Evolutionary conservation across 2,329 filamentous ascomycete species (phyloP).

Genomic region (Aulographum hederae): DNA sequence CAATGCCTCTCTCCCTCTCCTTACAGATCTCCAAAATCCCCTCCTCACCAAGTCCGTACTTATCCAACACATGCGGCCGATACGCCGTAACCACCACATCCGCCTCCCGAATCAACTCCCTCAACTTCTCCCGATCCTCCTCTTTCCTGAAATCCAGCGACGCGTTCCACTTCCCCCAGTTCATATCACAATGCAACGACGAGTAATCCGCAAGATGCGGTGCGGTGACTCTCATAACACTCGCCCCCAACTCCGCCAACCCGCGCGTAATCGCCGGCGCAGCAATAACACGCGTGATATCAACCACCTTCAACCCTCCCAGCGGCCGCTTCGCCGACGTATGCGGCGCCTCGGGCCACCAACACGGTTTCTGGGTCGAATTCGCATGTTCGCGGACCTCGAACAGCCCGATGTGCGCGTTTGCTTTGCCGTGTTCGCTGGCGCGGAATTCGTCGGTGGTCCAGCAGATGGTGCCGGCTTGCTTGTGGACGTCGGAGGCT

Average conservation of each 20-base stretch:
- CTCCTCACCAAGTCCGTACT: constrained; percentile 24
- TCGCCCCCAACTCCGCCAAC: constrained; percentile 28
- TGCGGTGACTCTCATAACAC: constrained; percentile 26
- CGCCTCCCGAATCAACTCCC: constrained; percentile 25
- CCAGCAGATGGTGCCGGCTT: constrained; percentile 22
- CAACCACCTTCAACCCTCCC: constrained; percentile 31
- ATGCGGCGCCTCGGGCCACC: constrained; percentile 21
- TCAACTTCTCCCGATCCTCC: constrained; percentile 19
- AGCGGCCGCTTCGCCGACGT: constrained; percentile 22
- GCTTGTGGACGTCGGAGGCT: constrained; percentile 19
- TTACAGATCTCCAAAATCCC: constrained; percentile 23
- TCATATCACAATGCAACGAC: constrained; percentile 25
- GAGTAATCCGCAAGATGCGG: constrained; percentile 22
- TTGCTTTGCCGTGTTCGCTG: constrained; percentile 23
- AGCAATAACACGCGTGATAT: constrained; percentile 30
- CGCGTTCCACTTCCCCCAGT: constrained; percentile 31
- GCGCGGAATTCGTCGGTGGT: constrained; percentile 19
- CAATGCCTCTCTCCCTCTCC: constrained; percentile 22
- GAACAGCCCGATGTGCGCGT: constrained; percentile 22
- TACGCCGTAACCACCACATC: constrained; percentile 34
- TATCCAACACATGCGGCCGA: constrained; percentile 28
- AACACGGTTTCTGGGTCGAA: constrained; percentile 14
- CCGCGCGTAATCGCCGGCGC: constrained; percentile 24
- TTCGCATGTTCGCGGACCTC: constrained; percentile 15
- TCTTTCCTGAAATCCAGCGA: constrained; percentile 24